Percentiles rank a stretch among this genome's conserved stretches.
Evolutionary conservation across 208 protist species (phyloP).

Genomic region (Wallacemonas rigidus): DNA sequence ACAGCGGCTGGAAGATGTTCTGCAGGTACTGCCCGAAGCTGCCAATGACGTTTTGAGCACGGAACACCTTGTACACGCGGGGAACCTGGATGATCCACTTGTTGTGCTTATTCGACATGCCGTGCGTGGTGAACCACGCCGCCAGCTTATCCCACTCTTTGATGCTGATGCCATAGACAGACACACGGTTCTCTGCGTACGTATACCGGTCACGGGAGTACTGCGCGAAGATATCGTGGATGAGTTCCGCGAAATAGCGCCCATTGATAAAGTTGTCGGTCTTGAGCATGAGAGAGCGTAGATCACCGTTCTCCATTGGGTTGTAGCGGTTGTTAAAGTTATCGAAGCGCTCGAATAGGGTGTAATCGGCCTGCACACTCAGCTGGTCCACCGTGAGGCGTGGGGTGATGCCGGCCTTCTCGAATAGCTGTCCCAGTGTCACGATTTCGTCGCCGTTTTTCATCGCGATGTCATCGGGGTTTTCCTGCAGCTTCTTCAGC

Average conservation of each 20-base stretch:
- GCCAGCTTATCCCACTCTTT: slow-evolving; percentile 97
- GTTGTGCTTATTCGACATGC: slow-evolving; percentile 95
- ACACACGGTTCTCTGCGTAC: slow-evolving; percentile 93
- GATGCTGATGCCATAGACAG: slow-evolving; percentile 91
- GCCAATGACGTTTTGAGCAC: slow-evolving; percentile 85
- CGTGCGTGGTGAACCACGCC: slow-evolving; percentile 95
- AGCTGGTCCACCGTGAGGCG: slow-evolving; percentile 96
- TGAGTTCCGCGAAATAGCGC: slow-evolving; percentile 97
- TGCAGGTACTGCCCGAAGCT: slow-evolving; percentile 97
- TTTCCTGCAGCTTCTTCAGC: slow-evolving; percentile 90
- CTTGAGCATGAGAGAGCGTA: slow-evolving; percentile 98
- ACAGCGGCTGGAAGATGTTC: slow-evolving; percentile 99
- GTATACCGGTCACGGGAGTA: slow-evolving; percentile 96
- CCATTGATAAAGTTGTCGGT: slow-evolving; percentile 98
- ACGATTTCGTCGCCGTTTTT: slow-evolving; percentile 83
- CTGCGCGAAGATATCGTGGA: slow-evolving; percentile 95
- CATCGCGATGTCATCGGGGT: slow-evolving; percentile 92
- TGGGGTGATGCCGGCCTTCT: slow-evolving; percentile 83
- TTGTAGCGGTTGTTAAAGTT: slow-evolving; percentile 99
- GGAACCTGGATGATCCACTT: slow-evolving; percentile 99
- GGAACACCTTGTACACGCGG: slow-evolving; percentile 95
- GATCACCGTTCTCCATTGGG: slow-evolving; percentile 93
- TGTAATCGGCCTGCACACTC: slow-evolving; percentile 95
- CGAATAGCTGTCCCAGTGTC: slow-evolving; percentile 87
- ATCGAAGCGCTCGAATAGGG: slow-evolving; percentile 98